These are phyloP conservation scores for Neofusicoccum laricinum DNA, from an alignment of 2,329 filamentous ascomycete genomes.

Conservation along the genomic window DNA sequence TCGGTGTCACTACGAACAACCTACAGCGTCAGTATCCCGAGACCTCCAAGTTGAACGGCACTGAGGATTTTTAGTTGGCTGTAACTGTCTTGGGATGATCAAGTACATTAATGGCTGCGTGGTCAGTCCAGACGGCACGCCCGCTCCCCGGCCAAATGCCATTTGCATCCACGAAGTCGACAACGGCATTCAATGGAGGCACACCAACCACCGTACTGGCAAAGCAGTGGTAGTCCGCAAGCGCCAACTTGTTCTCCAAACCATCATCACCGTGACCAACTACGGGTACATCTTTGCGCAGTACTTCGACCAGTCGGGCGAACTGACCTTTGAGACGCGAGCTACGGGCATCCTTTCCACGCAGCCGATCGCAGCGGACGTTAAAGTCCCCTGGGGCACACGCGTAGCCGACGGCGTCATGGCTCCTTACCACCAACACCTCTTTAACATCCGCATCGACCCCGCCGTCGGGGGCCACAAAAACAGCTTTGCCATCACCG, in stretches of 20 bases:
- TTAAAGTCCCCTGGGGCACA: conserved; percentile 38
- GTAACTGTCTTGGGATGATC: conserved; percentile 45
- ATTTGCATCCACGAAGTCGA: conserved; percentile 44
- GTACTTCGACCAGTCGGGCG: conserved; percentile 41
- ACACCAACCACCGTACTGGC: conserved; percentile 38
- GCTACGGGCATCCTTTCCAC: conserved; percentile 46
- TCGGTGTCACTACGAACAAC: conserved; percentile 44
- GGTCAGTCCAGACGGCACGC: conserved; percentile 32
- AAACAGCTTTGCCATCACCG: conserved; percentile 31
- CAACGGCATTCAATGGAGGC: conserved; percentile 41
- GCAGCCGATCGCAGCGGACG: conserved; percentile 33
- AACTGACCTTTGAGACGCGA: conserved; percentile 41
- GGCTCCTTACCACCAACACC: conserved; percentile 44
- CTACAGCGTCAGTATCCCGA: conserved; percentile 21
- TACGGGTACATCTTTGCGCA: conserved; percentile 47
- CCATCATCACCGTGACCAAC: conserved; percentile 42
- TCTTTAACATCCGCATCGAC: conserved; percentile 45
- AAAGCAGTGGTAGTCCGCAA: conserved; percentile 35
- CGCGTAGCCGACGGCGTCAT: conserved; percentile 41
- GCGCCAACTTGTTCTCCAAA: conserved; percentile 37
- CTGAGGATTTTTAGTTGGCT: conserved; percentile 28
- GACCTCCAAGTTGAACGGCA: too few relatives aligned
- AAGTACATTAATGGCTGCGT: conserved; percentile 44
- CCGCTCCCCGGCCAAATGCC: conserved; percentile 39
- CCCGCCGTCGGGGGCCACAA: conserved; percentile 39